A percentile compares a stretch with the other conserved stretches of the same genome.
Evolutionary conservation across 352 stramenopile genomes (phyloP).

Genomic region (Phytophthora nicotianae): DNA sequence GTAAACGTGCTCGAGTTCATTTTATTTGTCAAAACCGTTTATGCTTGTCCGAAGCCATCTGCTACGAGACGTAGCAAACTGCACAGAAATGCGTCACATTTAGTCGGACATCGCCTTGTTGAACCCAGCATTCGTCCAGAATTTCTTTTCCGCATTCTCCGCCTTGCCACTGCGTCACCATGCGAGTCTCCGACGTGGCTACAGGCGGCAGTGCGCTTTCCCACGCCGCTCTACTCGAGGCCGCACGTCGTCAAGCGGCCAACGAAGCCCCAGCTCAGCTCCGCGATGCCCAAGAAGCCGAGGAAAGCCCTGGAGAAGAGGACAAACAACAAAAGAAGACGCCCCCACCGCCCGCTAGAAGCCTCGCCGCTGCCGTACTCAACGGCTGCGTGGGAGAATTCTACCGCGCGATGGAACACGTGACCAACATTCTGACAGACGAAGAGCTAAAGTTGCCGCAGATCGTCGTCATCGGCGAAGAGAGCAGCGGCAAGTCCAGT

Average conservation of each 20-base stretch:
- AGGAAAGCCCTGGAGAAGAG: background rate
- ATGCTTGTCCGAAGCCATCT: background rate
- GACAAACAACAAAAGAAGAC: background rate
- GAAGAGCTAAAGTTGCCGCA: conserved; percentile 35
- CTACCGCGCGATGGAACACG: conserved; percentile 32
- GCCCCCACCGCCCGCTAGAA: background rate
- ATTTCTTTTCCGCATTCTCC: conserved; percentile 7
- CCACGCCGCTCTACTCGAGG: background rate
- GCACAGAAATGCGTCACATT: background rate
- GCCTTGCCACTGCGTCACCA: background rate
- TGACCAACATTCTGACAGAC: conserved; percentile 18
- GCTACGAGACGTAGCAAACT: background rate
- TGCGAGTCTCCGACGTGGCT: conserved; percentile 11
- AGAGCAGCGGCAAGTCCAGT: conserved; percentile 57
- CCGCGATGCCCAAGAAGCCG: background rate
- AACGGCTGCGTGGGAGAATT: conserved; percentile 39
- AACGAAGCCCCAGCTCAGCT: background rate
- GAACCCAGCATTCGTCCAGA: conserved; percentile 8
- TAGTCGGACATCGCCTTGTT: conserved; percentile 10
- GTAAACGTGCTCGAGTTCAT: no score
- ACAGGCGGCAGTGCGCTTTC: conserved; percentile 10
- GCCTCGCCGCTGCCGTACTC: conserved; percentile 37
- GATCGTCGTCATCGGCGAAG: conserved; percentile 51
- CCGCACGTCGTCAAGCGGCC: background rate
- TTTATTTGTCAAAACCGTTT: no score